Conservation (phyloP, 345 rosid genomes). For the Camelina sativa region DNA sequence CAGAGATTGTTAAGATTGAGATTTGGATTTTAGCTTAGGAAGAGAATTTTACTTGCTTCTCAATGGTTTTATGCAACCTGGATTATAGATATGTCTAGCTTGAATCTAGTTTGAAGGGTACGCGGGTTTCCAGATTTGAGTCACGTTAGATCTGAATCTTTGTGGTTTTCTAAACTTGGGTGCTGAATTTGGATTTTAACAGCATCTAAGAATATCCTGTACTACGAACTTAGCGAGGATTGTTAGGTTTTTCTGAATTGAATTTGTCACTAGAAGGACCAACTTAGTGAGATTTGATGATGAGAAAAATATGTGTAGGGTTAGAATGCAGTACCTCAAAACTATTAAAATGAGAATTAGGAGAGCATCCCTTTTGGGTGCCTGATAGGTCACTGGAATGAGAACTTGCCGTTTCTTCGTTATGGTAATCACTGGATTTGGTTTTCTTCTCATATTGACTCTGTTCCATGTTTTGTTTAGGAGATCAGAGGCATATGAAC, state of each 20-base stretch:
- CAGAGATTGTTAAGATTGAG: constrained; percentile 24
- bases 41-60: constrained; percentile 11
- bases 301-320: background rate
- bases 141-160: constrained; percentile 31
- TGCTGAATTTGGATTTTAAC: constrained; percentile 24
- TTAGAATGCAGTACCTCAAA: background rate
- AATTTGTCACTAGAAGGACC: constrained; percentile 9
- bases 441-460: constrained; percentile 34
- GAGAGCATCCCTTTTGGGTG: constrained; percentile 7
- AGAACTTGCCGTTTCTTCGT: background rate
- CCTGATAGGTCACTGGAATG: constrained; percentile 4
- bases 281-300: constrained; percentile 13
- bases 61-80: constrained; percentile 12
- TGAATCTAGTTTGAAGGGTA: constrained; percentile 10
- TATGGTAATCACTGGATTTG: constrained; percentile 15
- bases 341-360: background rate
- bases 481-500: constrained; percentile 13
- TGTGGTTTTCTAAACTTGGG: constrained; percentile 23
- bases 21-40: constrained; percentile 5
- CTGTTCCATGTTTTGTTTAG: constrained; percentile 34
- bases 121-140: constrained; percentile 41
- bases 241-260: background rate
- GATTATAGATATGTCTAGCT: constrained; percentile 3
- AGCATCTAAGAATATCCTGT: constrained; percentile 17
- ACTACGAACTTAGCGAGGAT: background rate